phyloP scores from a whole-genome alignment of 1,139 yeast species.

The Scheffersomyces parashehatae region DNA sequence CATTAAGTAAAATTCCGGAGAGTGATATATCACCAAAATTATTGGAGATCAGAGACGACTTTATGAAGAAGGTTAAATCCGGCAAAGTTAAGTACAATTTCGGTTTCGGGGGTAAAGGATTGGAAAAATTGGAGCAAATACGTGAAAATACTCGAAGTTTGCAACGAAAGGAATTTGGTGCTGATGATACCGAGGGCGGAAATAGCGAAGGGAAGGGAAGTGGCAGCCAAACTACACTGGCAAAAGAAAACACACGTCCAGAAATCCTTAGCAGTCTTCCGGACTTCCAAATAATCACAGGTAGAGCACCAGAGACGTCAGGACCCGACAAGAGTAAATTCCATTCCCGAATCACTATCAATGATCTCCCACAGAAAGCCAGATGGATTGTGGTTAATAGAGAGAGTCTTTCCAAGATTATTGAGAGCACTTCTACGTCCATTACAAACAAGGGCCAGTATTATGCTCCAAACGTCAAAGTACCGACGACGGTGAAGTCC shows the following conservation, averaged over 20 bases:
- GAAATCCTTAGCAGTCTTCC: constrained; percentile 26
- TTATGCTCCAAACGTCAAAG: constrained; percentile 58
- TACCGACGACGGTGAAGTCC: constrained; percentile 34
- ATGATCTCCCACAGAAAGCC: constrained; percentile 83
- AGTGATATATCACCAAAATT: constrained; percentile 50
- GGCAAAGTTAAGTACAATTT: constrained; percentile 69
- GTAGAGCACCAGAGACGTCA: constrained; percentile 59
- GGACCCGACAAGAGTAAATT: constrained; percentile 64
- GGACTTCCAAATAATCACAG: constrained; percentile 53
- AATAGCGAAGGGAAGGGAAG: constrained; percentile 1
- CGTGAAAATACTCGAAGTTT: constrained; percentile 57
- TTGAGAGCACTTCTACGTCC: constrained; percentile 74
- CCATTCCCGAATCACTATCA: constrained; percentile 74
- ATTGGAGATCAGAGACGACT: constrained; percentile 52
- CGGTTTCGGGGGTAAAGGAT: constrained; percentile 95
- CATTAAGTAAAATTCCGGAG: constrained; percentile 49
- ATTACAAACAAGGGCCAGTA: constrained; percentile 82
- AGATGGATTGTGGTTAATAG: constrained; percentile 81
- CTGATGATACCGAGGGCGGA: constrained; percentile 9
- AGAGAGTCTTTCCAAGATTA: constrained; percentile 62
- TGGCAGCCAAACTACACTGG: constrained; percentile 2
- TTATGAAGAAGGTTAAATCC: constrained; percentile 60
- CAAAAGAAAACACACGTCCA: constrained; percentile 3
- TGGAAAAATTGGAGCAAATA: constrained; percentile 73
- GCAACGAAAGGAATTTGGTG: constrained; percentile 45